Evolutionary conservation across 257 asterid genomes (phyloP), one percentile per base, ranked within the genome.

Genomic region (Solanum lignicaule): DNA sequence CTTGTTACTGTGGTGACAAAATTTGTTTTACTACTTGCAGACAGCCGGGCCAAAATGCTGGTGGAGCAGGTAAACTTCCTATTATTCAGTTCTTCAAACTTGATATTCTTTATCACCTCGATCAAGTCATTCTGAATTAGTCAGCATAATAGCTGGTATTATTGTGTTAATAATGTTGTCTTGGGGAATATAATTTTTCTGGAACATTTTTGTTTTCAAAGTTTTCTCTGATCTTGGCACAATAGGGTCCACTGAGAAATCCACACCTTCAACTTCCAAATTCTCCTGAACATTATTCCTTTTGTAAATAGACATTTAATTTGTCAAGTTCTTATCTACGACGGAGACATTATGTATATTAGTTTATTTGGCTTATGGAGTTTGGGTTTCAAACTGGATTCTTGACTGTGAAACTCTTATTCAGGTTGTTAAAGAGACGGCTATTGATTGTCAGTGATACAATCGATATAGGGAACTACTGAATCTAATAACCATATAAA

Each of bases 41-140:
- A 82, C 86, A 18, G 75, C 60, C 90, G 5, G 92, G 93, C 62
- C 92, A 87, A 85, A 90, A 86, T 85, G 86, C 89, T 31, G 90
- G 89, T 75, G 91, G 75, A 66, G 43, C 41, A 69, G 89, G 89
- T 87, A 83, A 78, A 41, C 38, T 21, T 33, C 27, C 43, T 18
- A 29, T 74, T n/a, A n/a, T n/a, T n/a, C n/a, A n/a, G n/a, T n/a
- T 10, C 35, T 38, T 76, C 12, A 15, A 66, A 76, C 46, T 27
- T 16, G 86, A 31, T 82, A 29, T 29, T 82, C 86, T 3, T 33
- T 31, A 48, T 82, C 41, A 10, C 69, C 33, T 36, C 18, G 18
- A 48, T 82, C 43, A 31, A 39, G 86, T 82, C 41, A 31, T 31
- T 82, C 69, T 29, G 68, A 82, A 48, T 48, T 82, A 46, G 43